Conservation (phyloP, 164 flowering plant genomes). For the Hamamelis virginiana region DNA sequence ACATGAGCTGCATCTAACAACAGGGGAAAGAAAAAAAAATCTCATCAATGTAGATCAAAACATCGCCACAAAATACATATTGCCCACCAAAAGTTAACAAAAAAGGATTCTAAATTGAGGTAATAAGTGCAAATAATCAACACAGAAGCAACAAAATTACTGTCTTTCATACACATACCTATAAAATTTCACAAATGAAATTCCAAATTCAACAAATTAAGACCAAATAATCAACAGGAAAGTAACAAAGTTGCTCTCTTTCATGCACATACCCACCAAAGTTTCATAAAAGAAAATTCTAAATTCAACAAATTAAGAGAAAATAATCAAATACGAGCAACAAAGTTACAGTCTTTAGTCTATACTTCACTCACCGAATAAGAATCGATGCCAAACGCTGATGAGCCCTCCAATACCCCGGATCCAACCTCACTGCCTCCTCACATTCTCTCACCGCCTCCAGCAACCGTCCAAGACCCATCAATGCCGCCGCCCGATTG, state of each 20-base stretch:
- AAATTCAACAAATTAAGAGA: not conserved
- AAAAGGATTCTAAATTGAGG: not conserved
- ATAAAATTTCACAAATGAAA: too few relatives aligned
- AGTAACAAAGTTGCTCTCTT: too few relatives aligned
- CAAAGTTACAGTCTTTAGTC: not conserved
- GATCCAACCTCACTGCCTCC: slow-evolving; percentile 43
- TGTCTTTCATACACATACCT: not conserved
- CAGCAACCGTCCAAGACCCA: slow-evolving; percentile 28
- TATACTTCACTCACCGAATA: slow-evolving; percentile 24
- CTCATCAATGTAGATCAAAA: not conserved
- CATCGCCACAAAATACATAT: not conserved
- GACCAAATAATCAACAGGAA: not conserved
- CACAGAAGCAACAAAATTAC: not conserved
- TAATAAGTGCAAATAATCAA: not conserved
- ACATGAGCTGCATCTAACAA: not conserved
- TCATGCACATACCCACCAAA: too few relatives aligned
- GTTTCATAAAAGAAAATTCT: not conserved
- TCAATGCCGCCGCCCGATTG: slow-evolving; percentile 43
- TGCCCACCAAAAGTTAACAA: not conserved
- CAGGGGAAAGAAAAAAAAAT: not conserved
- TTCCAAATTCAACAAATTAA: not conserved
- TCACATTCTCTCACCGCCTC: slow-evolving; percentile 48
- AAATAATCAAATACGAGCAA: not conserved
- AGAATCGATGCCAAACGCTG: slow-evolving; percentile 37
- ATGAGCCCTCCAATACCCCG: slow-evolving; percentile 35